Base-by-base conservation (phyloP, 805 yeast genomes). In the Metschnikowia reukaufii region DNA sequence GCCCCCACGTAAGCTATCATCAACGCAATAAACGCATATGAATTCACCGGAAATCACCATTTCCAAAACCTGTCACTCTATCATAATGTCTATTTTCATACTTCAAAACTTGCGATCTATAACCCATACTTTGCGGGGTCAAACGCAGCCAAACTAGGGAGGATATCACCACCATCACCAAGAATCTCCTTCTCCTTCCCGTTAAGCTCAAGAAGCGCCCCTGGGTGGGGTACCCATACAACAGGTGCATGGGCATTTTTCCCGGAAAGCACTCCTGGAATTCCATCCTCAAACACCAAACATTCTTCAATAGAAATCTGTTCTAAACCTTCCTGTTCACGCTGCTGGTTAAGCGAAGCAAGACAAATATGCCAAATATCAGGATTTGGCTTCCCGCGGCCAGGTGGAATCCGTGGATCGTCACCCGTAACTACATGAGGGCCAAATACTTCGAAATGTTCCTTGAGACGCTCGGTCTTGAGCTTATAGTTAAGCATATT, bases 381-480 rank as follows among this genome's bases (percentile, higher is more conserved):
- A 2, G 99, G 99, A 49, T 74, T 73, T 12, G 99, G 99, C 64
- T 94, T 94, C 5, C 99, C 98, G 52, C 84, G 77, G 3, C 97
- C 98, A 13, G 71, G 73, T 1, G 92, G 87, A 47, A 94, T 81
- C 36, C 96, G 77, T 30, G 80, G 71, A 61, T 94, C 94, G 68
- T 94, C 99, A 5, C 98, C 98, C 1, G 92, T 85, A 30, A 92
- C 86, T 17, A 86, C 73, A 53, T 84, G 87, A 6, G 65, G 65
- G 12, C 74, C 73, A 60, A 94, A 94, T 27, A 77, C 61, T 2
- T 76, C 76, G 56, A 88, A 87, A 1, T 83, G 81, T n/a, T 78
- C 67, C 18, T 68, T 64, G 40, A 90, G 72, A 61, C 88, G 92
- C 6, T 63, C 71, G 0, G 97, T 91, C 64, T 94, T 94, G 47